Base-by-base conservation (phyloP, 352 stramenopile species). In the Globisporangium camurandrum region DNA sequence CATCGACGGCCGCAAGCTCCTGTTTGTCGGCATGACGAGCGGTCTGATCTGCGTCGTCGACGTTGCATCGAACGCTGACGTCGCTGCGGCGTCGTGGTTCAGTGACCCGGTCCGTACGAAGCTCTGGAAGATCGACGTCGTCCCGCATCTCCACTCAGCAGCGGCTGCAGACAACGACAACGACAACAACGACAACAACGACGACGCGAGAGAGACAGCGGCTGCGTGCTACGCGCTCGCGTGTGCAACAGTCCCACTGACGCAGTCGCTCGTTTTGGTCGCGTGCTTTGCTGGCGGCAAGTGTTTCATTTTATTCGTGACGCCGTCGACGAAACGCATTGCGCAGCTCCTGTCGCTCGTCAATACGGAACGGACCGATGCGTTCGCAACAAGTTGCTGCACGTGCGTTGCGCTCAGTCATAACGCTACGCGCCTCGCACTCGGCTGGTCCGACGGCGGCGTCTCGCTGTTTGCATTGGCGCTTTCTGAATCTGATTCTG, bases 61-160 rank as follows among this genome's bases (percentile, higher is more conserved):
- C 42, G 63, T 88, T 26, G 56, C 62, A 24, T 17, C 42, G 0
- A 12, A 34, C 0, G n/a, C n/a, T n/a, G 33, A 56, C 19, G 39
- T 47, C 27, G 49, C 53, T 30, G 26, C 30, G 11, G 64, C 30
- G 7, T 63, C 64, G 1, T 79, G 67, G 71, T 79, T 77, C 12
- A 60, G 58, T 44, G 2, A 46, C 46, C 20, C 52, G 37, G 4
- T 51, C 24, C 59, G 57, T 6, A 69, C 69, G 4, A 71, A 72
- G 34, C 63, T 88, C 6, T 91, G 79, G 79, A 88, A 88, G 56
- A 88, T 91, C 56, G 79, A 91, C 43, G 76, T 91, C 7, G 54
- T 80, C 1, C 64, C 70, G 6, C 79, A 91, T 36, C 46, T 89
- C 10, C 33, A 49, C 17, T 48, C 51, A 5, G 33, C 37, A 20